Percentiles rank a stretch among this genome's conserved stretches.
phyloP scores from a whole-genome alignment of 2,329 filamentous ascomycete species.

The Colletotrichum nymphaeae region DNA sequence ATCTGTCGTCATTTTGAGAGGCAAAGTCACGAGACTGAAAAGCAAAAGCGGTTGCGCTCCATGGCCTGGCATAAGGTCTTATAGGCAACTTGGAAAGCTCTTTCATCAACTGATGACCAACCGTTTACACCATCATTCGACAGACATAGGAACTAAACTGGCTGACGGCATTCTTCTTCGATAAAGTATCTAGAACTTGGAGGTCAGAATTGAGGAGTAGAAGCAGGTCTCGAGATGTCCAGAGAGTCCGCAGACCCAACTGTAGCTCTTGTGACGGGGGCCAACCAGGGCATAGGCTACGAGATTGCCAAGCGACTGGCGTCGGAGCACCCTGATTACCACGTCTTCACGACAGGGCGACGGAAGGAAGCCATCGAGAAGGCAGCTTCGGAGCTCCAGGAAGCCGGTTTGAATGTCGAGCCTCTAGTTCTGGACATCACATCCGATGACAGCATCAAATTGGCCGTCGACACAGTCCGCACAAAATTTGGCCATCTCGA shows the following conservation, averaged over 20 bases:
- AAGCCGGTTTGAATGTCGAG: conserved; percentile 12
- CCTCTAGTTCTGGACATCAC: conserved; percentile 65
- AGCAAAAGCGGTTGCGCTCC: background rate
- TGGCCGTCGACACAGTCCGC: conserved; percentile 49
- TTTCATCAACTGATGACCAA: no score
- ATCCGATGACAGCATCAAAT: conserved; percentile 52
- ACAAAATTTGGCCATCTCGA: conserved; percentile 66
- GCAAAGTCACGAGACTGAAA: background rate
- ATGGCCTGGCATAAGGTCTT: background rate
- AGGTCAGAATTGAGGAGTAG: no score
- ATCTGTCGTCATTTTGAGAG: background rate
- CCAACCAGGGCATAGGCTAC: conserved; percentile 35
- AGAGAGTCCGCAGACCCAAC: background rate
- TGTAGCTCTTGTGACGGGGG: conserved; percentile 26
- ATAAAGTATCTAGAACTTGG: background rate
- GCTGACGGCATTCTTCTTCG: background rate
- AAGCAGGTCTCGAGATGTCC: background rate
- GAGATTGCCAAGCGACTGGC: conserved; percentile 27
- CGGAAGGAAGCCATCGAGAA: conserved; percentile 24
- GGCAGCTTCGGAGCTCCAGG: conserved; percentile 11
- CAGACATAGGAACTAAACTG: no score
- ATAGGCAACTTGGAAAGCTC: no score
- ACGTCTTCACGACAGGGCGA: conserved; percentile 23
- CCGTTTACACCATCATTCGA: no score
- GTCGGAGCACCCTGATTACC: conserved; percentile 14